These are phyloP conservation scores for Glutinoglossum americanum DNA, from an alignment of 495 filamentous ascomycete genomes.

Conservation along the genomic window DNA sequence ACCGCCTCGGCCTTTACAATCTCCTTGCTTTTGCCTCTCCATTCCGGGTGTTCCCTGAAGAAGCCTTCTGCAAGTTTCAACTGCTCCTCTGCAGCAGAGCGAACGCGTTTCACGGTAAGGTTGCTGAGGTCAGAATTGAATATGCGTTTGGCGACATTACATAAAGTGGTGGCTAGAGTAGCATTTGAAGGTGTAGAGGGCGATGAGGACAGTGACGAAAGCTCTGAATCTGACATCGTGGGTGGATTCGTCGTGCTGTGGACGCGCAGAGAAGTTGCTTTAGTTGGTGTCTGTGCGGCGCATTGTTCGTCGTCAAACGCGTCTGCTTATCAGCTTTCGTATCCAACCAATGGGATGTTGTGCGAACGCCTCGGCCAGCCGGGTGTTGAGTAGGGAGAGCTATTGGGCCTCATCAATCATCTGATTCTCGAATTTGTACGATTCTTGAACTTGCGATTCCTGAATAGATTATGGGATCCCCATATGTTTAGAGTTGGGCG, in stretches of 20 bases:
- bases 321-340: neutral
- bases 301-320: neutral
- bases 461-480: no score
- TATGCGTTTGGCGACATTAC: constrained; percentile 32
- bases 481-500: no score
- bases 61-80: constrained; percentile 45
- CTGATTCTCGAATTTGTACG: no score
- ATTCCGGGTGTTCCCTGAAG: constrained; percentile 37
- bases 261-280: neutral
- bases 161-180: constrained; percentile 22
- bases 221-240: neutral
- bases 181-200: neutral
- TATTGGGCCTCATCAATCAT: no score
- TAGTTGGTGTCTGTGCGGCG: neutral
- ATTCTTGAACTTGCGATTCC: no score
- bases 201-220: constrained; percentile 1
- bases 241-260: neutral
- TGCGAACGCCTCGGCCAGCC: no score
- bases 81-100: constrained; percentile 41
- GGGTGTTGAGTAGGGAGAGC: no score
- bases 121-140: constrained; percentile 35
- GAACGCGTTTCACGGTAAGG: constrained; percentile 59
- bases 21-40: constrained; percentile 63
- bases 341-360: neutral
- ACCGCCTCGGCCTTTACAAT: constrained; percentile 54